These are phyloP conservation scores for Diplodia corticola DNA, from an alignment of 2,329 filamentous ascomycete species.

Conservation along the genomic window DNA sequence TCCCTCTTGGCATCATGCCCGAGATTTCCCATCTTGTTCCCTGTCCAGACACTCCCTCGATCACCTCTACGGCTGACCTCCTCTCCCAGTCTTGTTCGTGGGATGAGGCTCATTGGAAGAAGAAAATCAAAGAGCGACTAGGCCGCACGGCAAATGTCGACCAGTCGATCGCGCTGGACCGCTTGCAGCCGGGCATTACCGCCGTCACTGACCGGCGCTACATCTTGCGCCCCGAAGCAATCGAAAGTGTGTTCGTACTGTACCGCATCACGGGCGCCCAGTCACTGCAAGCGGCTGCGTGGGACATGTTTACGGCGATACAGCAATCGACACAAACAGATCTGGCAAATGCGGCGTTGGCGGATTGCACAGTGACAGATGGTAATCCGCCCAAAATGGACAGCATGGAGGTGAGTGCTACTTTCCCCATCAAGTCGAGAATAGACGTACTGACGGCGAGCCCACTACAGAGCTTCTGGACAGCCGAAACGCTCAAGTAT, in stretches of 20 bases:
- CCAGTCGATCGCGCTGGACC: slow-evolving; percentile 41
- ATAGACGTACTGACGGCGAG: neutral
- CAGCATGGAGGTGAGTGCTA: slow-evolving; percentile 44
- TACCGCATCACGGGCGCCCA: slow-evolving; percentile 60
- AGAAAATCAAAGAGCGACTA: slow-evolving; percentile 36
- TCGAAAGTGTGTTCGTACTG: slow-evolving; percentile 62
- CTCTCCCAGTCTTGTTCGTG: slow-evolving; percentile 46
- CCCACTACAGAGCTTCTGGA: slow-evolving; percentile 46
- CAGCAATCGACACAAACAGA: slow-evolving; percentile 45
- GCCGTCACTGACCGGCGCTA: slow-evolving; percentile 48
- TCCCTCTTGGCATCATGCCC: slow-evolving; percentile 62
- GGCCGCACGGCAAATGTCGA: slow-evolving; percentile 32
- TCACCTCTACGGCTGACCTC: neutral
- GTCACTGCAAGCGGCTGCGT: slow-evolving; percentile 47
- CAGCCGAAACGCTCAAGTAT: slow-evolving; percentile 53
- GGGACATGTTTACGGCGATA: slow-evolving; percentile 54
- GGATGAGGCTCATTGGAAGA: slow-evolving; percentile 55
- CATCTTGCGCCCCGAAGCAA: slow-evolving; percentile 56
- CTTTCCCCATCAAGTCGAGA: neutral
- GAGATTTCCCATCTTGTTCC: slow-evolving; percentile 57
- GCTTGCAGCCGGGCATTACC: slow-evolving; percentile 48
- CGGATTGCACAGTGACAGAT: slow-evolving; percentile 42
- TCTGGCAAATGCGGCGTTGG: slow-evolving; percentile 48
- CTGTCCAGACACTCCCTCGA: slow-evolving; percentile 39
- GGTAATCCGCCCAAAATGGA: slow-evolving; percentile 42